A percentile compares a stretch with the other conserved stretches of the same genome.
Evolutionary conservation across 768 basidiomycete species (phyloP).

Genomic region (Serpula lacrymans): DNA sequence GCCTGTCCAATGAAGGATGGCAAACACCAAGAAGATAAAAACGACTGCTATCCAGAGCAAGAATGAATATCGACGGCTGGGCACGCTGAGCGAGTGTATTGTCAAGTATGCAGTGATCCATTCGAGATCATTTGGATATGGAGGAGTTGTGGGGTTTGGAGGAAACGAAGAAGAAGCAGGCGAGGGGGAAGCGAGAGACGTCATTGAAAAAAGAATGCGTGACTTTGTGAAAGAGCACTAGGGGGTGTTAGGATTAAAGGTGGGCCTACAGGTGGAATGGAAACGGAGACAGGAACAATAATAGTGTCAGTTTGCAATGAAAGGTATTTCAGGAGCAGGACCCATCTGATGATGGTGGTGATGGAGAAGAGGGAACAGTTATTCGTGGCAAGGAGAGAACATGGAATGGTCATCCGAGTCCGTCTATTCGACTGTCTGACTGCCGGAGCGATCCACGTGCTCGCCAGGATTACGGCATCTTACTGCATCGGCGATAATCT

Average conservation of each 20-base stretch:
- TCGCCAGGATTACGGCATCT: no score
- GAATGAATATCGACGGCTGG: constrained; percentile 55
- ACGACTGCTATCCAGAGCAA: constrained; percentile 56
- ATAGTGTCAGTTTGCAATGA: no score
- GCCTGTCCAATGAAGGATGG: constrained; percentile 42
- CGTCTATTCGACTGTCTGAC: no score
- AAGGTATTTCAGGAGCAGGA: neutral
- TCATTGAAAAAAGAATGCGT: neutral
- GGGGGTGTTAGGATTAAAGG: neutral
- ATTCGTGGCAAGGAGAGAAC: constrained; percentile 1
- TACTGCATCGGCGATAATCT: no score
- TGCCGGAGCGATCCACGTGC: no score
- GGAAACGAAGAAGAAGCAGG: constrained; percentile 12
- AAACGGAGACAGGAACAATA: no score
- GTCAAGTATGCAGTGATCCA: constrained; percentile 58
- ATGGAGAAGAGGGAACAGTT: neutral
- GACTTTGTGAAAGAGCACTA: neutral
- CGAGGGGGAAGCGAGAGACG: neutral
- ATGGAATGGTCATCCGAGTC: no score
- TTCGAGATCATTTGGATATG: constrained; percentile 39
- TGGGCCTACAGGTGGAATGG: neutral
- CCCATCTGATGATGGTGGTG: constrained; percentile 3
- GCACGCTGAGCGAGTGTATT: constrained; percentile 50
- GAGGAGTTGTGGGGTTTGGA: constrained; percentile 42
- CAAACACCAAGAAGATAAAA: constrained; percentile 36